These are phyloP conservation scores for Heliamphora pulchella DNA, from an alignment of 179 eudicot genomes.

Conservation along the genomic window DNA sequence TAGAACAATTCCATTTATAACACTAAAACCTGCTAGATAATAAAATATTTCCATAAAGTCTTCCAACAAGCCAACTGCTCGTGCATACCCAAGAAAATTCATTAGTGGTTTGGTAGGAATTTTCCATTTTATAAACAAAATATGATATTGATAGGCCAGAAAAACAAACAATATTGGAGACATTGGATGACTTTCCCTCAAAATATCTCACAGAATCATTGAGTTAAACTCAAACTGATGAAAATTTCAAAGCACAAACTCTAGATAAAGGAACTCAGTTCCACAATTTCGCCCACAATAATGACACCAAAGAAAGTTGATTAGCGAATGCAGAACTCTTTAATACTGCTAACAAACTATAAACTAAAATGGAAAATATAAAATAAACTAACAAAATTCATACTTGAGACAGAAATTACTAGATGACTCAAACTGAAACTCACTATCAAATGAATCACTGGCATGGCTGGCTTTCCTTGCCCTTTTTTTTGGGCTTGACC, in stretches of 20 bases:
- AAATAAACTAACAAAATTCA: background rate
- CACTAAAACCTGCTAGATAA: background rate
- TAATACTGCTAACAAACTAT: background rate
- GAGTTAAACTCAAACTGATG: background rate
- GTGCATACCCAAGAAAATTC: background rate
- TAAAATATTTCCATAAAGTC: background rate
- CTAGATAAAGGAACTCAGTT: conserved; percentile 5
- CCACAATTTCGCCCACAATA: background rate
- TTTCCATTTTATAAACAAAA: background rate
- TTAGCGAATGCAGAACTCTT: background rate
- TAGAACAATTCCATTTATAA: background rate
- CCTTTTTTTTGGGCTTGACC: background rate
- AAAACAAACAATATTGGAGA: background rate
- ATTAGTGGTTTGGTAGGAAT: background rate
- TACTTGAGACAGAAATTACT: background rate
- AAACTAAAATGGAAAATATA: background rate
- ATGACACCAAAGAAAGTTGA: background rate
- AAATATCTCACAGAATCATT: background rate
- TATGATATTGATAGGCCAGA: background rate
- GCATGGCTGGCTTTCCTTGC: background rate
- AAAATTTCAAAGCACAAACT: background rate
- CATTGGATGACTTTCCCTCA: background rate
- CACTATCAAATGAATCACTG: background rate
- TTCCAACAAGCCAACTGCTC: conserved; percentile 1
- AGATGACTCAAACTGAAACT: no score